Base-by-base conservation (phyloP, 306 rosid genomes). In the Spatholobus suberectus region DNA sequence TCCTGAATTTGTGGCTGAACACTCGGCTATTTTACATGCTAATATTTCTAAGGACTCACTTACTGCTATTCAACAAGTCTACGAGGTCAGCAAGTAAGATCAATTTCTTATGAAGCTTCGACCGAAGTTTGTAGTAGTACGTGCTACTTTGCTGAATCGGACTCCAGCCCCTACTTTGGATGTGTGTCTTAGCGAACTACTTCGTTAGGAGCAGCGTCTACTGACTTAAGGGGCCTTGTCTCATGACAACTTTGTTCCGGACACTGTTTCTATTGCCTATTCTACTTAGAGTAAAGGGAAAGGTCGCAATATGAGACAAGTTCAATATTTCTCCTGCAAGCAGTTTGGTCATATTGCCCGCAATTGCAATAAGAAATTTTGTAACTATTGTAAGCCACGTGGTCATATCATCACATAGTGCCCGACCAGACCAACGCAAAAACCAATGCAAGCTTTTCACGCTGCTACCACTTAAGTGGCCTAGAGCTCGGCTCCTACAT, bases 311-410 rank as follows among this genome's bases (percentile, higher is more conserved):
- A n/a, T n/a, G n/a, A 34, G 11, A 3, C 15, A 0, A 7, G 24
- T 71, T 2, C 6, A 71, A 18, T 46, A 59, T 12, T 71, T 2
- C 5, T 44, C 24, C 0, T 71, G 58, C 40, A 70, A 70, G 32
- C 35, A 70, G 6, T 70, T 43, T 24, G 75, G 58, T 44, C 75
- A 70, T 70, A 43, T 43, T 70, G 75, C 75, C 44, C 38, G 38
- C 12, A 24, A 8, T 8, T 43, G 75, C 40, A 24, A 1, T 44
- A 70, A 43, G 58, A 41, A 70, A 14, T 44, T 44, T 4, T 23
- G 38, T 9, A 70, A 44, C 2, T 70, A 70, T 4, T 70, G 23
- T 32, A 70, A 70, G 20, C 75, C 43, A 70, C 26, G 21, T 4
- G 75, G 75, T 4, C 75, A 43, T 8, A 43, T 70, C 52, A 21